phyloP scores from a whole-genome alignment of 495 filamentous ascomycete species.

The Parachaetomium inaequale region DNA sequence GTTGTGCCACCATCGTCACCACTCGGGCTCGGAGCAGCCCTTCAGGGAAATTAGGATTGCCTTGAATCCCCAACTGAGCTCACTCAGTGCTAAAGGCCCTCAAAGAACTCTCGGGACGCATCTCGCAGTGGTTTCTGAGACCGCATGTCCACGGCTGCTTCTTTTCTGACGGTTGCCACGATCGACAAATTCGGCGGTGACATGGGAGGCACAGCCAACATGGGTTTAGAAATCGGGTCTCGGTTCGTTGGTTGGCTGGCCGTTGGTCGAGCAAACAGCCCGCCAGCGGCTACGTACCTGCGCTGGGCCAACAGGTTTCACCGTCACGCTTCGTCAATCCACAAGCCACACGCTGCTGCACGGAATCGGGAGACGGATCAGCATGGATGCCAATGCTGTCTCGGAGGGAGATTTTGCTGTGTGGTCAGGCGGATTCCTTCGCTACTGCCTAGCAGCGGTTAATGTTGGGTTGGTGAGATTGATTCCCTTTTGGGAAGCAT shows the following conservation, averaged over 20 bases:
- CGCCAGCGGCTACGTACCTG: conserved; percentile 15
- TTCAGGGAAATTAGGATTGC: background rate
- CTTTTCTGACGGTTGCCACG: background rate
- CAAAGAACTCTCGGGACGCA: background rate
- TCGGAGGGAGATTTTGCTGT: background rate
- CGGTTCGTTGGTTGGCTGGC: conserved; percentile 8
- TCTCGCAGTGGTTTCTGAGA: background rate
- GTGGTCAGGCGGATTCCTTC: background rate
- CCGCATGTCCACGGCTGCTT: background rate
- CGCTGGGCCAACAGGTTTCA: conserved; percentile 19
- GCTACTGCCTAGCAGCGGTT: background rate
- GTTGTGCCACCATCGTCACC: background rate
- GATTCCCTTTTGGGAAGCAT: background rate
- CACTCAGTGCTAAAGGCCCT: background rate
- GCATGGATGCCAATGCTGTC: background rate
- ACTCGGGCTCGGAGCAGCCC: background rate
- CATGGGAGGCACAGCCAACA: conserved; percentile 6
- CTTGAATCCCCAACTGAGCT: background rate
- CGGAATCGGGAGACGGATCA: background rate
- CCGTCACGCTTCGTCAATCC: background rate
- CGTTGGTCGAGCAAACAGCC: conserved; percentile 7
- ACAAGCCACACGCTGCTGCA: background rate
- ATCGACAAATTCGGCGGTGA: conserved; percentile 6
- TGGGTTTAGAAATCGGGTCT: background rate
- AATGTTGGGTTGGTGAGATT: background rate